Evolutionary conservation across 805 yeast genomes (phyloP).

Genomic region (Schwanniomyces polymorphus): DNA sequence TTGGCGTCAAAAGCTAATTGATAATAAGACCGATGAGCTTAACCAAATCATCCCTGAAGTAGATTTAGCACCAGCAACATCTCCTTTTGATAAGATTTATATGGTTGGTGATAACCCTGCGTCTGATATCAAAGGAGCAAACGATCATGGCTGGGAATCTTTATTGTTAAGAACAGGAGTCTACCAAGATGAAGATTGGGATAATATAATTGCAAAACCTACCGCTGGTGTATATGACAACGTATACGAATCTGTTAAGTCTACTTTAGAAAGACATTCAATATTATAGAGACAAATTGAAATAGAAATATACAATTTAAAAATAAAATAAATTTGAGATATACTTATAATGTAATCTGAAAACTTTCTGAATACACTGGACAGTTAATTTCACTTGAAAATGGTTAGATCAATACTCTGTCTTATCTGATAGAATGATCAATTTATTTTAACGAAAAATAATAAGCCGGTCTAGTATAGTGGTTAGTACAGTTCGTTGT

Average conservation of each 20-base stretch:
- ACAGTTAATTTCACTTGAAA: no score
- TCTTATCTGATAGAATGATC: no score
- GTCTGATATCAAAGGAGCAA: conserved; percentile 89
- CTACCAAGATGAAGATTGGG: conserved; percentile 59
- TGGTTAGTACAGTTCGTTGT: conserved; percentile 51
- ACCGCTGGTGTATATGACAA: conserved; percentile 50
- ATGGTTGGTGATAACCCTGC: conserved; percentile 99
- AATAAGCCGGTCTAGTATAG: conserved; percentile 48
- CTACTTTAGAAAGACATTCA: conserved; percentile 6
- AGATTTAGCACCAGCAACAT: conserved; percentile 31
- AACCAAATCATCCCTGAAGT: conserved; percentile 44
- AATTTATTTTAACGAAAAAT: neutral
- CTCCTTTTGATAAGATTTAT: conserved; percentile 58
- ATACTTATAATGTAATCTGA: no score
- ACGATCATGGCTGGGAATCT: conserved; percentile 84
- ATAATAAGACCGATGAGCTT: conserved; percentile 7
- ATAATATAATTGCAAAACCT: conserved; percentile 39
- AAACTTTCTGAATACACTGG: no score
- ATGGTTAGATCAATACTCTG: no score
- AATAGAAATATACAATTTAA: neutral
- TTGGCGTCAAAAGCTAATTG: conserved; percentile 44
- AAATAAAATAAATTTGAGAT: no score
- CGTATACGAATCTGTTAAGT: conserved; percentile 45
- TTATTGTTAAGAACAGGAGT: conserved; percentile 88
- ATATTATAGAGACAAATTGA: neutral